A percentile compares a stretch with the other conserved stretches of the same genome.
These are phyloP conservation scores for Pleodorina starrii DNA, from an alignment of 139 green algal genomes.

Conservation along the genomic window DNA sequence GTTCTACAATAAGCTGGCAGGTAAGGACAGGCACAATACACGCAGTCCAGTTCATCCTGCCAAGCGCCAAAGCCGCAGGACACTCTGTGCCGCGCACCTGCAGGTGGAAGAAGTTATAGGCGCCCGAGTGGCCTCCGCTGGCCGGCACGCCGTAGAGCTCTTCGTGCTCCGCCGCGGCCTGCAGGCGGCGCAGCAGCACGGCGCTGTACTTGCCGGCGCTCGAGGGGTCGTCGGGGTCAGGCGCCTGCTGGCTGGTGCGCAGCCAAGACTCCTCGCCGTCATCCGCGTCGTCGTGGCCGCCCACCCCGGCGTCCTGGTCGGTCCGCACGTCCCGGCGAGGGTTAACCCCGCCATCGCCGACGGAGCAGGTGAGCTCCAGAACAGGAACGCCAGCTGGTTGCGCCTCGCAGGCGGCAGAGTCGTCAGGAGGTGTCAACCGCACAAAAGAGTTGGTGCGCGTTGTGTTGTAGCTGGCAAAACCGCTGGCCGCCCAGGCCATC, in stretches of 20 bases:
- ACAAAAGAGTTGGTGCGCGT: background rate
- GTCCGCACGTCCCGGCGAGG: background rate
- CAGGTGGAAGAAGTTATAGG: slow-evolving; percentile 11
- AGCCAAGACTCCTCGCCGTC: slow-evolving; percentile 21
- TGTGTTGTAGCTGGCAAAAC: background rate
- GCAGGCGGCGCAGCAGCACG: slow-evolving; percentile 27
- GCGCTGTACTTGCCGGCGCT: slow-evolving; percentile 39
- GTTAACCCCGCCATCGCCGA: background rate
- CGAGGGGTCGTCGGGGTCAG: slow-evolving; percentile 21
- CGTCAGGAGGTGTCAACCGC: background rate
- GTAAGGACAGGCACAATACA: no score
- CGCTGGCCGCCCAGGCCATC: background rate
- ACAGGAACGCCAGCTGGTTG: background rate
- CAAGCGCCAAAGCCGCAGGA: no score
- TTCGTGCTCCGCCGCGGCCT: slow-evolving; percentile 8
- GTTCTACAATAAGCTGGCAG: no score
- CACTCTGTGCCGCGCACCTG: slow-evolving; percentile 17
- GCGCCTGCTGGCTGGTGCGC: slow-evolving; percentile 44
- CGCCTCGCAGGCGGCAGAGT: background rate
- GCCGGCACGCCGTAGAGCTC: slow-evolving; percentile 26
- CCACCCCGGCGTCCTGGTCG: background rate
- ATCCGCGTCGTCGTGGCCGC: background rate
- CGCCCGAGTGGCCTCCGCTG: background rate
- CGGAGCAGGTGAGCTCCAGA: background rate
- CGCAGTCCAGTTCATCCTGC: no score